Percentiles rank a stretch among this genome's conserved stretches.
Conservation (phyloP, 106 monocot species). For the Hemerocallis citrina region DNA sequence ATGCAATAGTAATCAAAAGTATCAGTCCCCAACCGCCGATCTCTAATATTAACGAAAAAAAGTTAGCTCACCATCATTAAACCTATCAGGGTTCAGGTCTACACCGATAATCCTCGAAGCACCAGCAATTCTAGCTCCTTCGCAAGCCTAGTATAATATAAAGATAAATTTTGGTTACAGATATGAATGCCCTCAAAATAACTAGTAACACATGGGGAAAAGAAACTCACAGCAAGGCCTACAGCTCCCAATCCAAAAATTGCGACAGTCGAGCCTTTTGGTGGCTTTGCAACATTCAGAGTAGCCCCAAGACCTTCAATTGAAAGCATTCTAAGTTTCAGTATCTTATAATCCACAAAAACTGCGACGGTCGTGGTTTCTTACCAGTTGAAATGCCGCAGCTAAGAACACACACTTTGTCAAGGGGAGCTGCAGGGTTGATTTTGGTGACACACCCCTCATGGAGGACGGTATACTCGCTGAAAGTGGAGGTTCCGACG, state of each 20-base stretch:
- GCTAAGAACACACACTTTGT: constrained; percentile 64
- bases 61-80: constrained; percentile 23
- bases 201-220: background rate
- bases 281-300: constrained; percentile 6
- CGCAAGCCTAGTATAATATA: constrained; percentile 1
- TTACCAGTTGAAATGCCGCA: constrained; percentile 70
- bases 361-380: background rate
- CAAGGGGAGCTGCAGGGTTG: constrained; percentile 62
- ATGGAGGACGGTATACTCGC: constrained; percentile 47
- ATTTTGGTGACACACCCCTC: constrained; percentile 45
- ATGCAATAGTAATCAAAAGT: too few species aligned
- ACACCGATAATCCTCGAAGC: constrained; percentile 75
- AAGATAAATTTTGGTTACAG: background rate
- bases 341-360: too few species aligned
- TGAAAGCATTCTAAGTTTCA: too few species aligned
- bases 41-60: too few species aligned
- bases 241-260: too few species aligned
- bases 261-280: constrained; percentile 4
- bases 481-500: constrained; percentile 60
- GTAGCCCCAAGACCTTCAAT: constrained; percentile 6
- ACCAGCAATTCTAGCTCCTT: constrained; percentile 58
- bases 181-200: too few species aligned
- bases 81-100: constrained; percentile 41
- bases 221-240: too few species aligned
- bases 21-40: too few species aligned